Evolutionary conservation across 345 rosid genomes (phyloP), one percentile per base, ranked within the genome.

Genomic region (Citrus sp.): DNA sequence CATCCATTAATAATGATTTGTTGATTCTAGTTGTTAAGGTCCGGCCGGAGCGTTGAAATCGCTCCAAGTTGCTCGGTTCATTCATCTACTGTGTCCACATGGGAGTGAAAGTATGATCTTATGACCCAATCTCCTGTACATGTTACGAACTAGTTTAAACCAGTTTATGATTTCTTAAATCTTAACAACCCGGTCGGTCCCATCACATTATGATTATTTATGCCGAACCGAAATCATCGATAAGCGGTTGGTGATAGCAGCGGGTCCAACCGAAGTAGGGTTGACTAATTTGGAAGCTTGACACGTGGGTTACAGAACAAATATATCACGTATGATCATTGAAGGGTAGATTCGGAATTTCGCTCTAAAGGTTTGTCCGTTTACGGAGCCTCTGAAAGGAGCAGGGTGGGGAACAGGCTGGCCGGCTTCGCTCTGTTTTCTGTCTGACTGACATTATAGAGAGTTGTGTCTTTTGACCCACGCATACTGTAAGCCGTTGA

Each of bases 401-500:
- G 49, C 7, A 40, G 63, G 72, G 75, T 81, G 83, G 83, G 54
- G 42, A 46, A 86, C 87, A 82, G 84, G 79, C 87, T 82, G 87
- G 85, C 81, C 79, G 74, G 77, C 79, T 75, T 71, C 24, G 6
- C 51, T 30, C 22, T 25, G 22, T 69, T 76, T 32, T 16, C 18
- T 46, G 4, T 42, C 21, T n/a, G 40, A 55, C 63, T 61, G 77
- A 42, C 42, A 30, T 2, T 13, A 58, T 35, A 7, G 4, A 74
- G 67, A 38, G 24, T n/a, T 12, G 40, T n/a, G 67, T 59, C 75
- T 38, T 72, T 71, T 35, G 70, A 79, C 80, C 74, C 56, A 22
- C 67, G 30, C 67, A 35, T 56, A 1, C 37, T 65, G 79, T 30
- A 49, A 56, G 59, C 73, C 79, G 65, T 42, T 8, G 65, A 24